A percentile compares a stretch with the other conserved stretches of the same genome.
These are phyloP conservation scores for Hevea brasiliensis DNA, from an alignment of 345 rosid species.

Conservation along the genomic window DNA sequence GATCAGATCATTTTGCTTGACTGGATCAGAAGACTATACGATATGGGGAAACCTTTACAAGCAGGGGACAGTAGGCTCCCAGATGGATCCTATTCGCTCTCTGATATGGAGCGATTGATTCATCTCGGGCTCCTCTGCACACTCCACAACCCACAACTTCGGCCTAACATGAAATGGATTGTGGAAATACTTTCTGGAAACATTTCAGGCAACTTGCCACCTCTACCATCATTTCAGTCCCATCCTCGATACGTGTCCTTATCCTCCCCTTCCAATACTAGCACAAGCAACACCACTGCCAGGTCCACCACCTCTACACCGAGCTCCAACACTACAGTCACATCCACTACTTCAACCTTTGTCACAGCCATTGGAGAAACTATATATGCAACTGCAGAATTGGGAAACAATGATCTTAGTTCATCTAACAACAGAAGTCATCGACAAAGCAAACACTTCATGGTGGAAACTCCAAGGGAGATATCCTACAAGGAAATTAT, in stretches of 20 bases:
- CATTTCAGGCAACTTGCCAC: slow-evolving; percentile 57
- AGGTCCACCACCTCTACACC: slow-evolving; percentile 27
- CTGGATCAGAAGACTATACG: slow-evolving; percentile 74
- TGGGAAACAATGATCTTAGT: slow-evolving; percentile 30
- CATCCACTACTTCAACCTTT: slow-evolving; percentile 46
- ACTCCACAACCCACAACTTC: slow-evolving; percentile 54
- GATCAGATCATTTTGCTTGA: slow-evolving; percentile 82
- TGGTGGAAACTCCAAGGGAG: slow-evolving; percentile 83
- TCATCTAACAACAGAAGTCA: slow-evolving; percentile 37
- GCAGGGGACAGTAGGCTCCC: slow-evolving; percentile 61
- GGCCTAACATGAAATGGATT: slow-evolving; percentile 97
- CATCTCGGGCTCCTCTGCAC: slow-evolving; percentile 90
- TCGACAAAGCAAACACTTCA: slow-evolving; percentile 36
- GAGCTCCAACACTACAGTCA: slow-evolving; percentile 30
- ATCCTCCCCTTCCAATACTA: slow-evolving; percentile 57
- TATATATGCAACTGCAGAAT: slow-evolving; percentile 68
- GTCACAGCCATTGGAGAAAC: slow-evolving; percentile 76
- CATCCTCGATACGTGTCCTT: slow-evolving; percentile 77
- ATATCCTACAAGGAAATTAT: slow-evolving; percentile 76
- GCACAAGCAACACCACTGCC: slow-evolving; percentile 44
- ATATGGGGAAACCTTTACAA: slow-evolving; percentile 52
- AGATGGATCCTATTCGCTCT: slow-evolving; percentile 52
- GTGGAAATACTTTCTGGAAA: slow-evolving; percentile 69
- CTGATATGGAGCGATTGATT: slow-evolving; percentile 58
- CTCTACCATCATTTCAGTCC: slow-evolving; percentile 68